A percentile compares a stretch with the other conserved stretches of the same genome.
phyloP scores from a whole-genome alignment of 345 rosid genomes.

The Hirschfeldia incana region DNA sequence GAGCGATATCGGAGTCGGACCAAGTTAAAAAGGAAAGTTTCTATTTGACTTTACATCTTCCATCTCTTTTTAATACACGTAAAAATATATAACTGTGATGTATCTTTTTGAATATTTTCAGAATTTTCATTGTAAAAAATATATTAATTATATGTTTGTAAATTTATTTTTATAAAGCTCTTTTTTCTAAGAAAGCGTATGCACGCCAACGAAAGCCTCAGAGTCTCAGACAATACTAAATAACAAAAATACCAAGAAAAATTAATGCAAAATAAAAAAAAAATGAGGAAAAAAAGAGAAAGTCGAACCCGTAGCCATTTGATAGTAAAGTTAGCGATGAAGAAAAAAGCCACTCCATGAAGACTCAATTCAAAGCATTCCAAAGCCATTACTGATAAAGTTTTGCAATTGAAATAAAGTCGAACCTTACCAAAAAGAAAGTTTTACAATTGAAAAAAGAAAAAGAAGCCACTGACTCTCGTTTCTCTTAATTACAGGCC shows the following conservation, averaged over 20 bases:
- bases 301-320: conserved; percentile 2
- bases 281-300: conserved; percentile 14
- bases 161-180: no score
- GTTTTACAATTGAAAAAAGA: background rate
- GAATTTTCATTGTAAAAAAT: no score
- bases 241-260: background rate
- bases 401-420: conserved; percentile 17
- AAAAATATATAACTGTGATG: no score
- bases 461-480: conserved; percentile 29
- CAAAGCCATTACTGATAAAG: conserved; percentile 11
- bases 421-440: conserved; percentile 6
- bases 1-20: no score
- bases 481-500: conserved; percentile 15
- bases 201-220: no score
- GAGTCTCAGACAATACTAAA: no score
- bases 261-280: background rate
- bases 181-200: no score
- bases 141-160: no score
- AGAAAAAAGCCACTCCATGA: background rate
- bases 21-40: no score
- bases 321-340: conserved; percentile 6
- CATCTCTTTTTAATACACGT: no score
- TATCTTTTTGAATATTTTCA: no score
- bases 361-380: background rate
- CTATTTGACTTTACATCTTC: no score